A percentile compares a stretch with the other conserved stretches of the same genome.
Conservation (phyloP, 169 alveolate species). For the Cryptosporidium sp. region DNA sequence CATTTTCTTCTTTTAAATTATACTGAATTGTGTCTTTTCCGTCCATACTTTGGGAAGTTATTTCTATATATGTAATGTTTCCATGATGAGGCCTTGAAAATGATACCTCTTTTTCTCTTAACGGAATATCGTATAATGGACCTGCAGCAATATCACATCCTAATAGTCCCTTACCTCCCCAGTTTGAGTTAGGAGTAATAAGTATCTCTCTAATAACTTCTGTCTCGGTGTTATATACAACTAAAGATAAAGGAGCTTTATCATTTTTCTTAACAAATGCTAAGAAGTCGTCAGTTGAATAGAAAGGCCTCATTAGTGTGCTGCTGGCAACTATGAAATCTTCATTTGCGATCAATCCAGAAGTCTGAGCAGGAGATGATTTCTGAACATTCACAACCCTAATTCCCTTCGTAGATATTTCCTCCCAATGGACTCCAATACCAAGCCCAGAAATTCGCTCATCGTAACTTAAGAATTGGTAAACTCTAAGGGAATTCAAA, state of each 20-base stretch:
- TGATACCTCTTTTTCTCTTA: constrained; percentile 38
- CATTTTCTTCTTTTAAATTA: background rate
- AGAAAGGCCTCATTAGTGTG: constrained; percentile 38
- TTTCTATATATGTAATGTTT: background rate
- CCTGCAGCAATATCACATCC: constrained; percentile 74
- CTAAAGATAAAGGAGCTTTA: background rate
- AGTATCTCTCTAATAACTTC: constrained; percentile 40
- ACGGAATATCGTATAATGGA: constrained; percentile 36
- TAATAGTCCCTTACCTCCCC: constrained; percentile 72
- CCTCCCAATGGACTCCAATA: constrained; percentile 72
- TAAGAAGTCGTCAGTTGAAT: constrained; percentile 65
- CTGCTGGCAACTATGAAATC: constrained; percentile 58
- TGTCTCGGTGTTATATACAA: constrained; percentile 49
- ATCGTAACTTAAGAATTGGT: constrained; percentile 22
- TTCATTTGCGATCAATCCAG: constrained; percentile 41
- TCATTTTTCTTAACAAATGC: constrained; percentile 34
- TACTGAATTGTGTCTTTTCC: background rate
- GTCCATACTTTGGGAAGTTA: background rate
- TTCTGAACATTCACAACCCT: constrained; percentile 33
- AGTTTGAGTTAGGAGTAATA: constrained; percentile 32
- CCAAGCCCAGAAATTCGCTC: constrained; percentile 38
- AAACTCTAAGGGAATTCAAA: constrained; percentile 22
- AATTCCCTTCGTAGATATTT: constrained; percentile 37
- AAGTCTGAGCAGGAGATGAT: constrained; percentile 47
- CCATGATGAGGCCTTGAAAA: constrained; percentile 6